Percentiles rank a stretch among this genome's conserved stretches.
These are phyloP conservation scores for Rubia tinctorum DNA, from an alignment of 305 asterid species.

Conservation along the genomic window DNA sequence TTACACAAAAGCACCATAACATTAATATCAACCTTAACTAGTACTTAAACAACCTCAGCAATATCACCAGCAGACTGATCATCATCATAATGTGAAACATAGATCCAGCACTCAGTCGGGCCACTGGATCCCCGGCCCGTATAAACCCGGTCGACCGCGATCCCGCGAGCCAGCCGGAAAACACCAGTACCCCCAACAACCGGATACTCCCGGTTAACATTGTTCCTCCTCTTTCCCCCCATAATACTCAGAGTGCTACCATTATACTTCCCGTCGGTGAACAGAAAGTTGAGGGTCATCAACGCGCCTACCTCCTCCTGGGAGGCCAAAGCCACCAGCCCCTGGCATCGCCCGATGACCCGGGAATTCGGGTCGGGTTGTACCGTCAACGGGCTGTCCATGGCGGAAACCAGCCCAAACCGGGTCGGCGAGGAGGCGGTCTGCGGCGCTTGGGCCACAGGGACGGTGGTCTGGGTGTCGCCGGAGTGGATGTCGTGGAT, in stretches of 20 bases:
- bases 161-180: neutral
- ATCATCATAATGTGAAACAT: neutral
- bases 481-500: slow-evolving; percentile 26
- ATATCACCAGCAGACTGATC: neutral
- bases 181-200: neutral
- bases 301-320: neutral
- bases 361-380: neutral
- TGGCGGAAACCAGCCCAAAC: neutral
- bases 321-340: neutral
- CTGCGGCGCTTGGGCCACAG: neutral
- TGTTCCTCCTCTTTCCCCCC: neutral
- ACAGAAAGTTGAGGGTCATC: neutral
- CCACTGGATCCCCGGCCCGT: neutral
- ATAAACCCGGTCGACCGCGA: neutral
- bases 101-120: neutral
- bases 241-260: neutral
- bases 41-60: neutral
- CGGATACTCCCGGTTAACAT: neutral
- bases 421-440: neutral
- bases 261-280: neutral
- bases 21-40: too few relatives aligned
- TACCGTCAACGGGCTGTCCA: neutral
- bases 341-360: neutral
- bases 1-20: too few relatives aligned
- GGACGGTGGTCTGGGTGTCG: neutral